Evolutionary conservation across 1,139 yeast genomes (phyloP), one percentile per base, ranked within the genome.

Genomic region (Arxiozyma slooffiae): DNA sequence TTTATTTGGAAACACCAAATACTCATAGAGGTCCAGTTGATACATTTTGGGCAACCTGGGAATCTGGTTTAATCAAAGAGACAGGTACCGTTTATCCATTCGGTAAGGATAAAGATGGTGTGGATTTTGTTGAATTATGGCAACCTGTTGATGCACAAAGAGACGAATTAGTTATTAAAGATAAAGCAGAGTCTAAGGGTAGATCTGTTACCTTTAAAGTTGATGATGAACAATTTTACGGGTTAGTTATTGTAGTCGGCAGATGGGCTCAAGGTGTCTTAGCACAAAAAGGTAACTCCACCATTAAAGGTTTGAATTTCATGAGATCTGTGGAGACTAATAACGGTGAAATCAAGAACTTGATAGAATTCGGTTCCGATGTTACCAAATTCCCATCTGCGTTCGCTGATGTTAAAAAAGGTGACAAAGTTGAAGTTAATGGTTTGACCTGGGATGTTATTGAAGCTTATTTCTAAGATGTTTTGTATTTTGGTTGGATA

Each of bases 201-300:
- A 63, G 67, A 47, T 67, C 71, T 14, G 58, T 61, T 38, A 73
- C 74, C 1, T 66, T 69, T 37, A 72, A 70, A 44, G 60, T 71
- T 16, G 58, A 58, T 20, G 48, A 52, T 22, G 60, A 52, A 4
- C 56, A 61, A 38, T 64, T 48, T 48, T 67, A 68, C 41, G 85
- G 85, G 5, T 67, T 78, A 47, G 61, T 76, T 24, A 67, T 79
- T 18, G 64, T 71, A 40, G 68, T 76, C 23, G 85, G 83, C 8
- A 73, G 72, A 51, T 79, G 82, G 81, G 61, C 69, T 1, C 82
- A 79, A 60, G 83, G 81, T 1, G 55, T 77, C 18, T 52, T 77
- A 21, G 71, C 74, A 63, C 71, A 75, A 52, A 70, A 70, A 47
- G 43, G 54, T 1, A 64, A 62, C 7, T 36, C 47, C 23, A 50